A percentile compares a stretch with the other conserved stretches of the same genome.
Evolutionary conservation across 495 filamentous ascomycete genomes (phyloP).

Genomic region (Lasiosphaeria miniovina): DNA sequence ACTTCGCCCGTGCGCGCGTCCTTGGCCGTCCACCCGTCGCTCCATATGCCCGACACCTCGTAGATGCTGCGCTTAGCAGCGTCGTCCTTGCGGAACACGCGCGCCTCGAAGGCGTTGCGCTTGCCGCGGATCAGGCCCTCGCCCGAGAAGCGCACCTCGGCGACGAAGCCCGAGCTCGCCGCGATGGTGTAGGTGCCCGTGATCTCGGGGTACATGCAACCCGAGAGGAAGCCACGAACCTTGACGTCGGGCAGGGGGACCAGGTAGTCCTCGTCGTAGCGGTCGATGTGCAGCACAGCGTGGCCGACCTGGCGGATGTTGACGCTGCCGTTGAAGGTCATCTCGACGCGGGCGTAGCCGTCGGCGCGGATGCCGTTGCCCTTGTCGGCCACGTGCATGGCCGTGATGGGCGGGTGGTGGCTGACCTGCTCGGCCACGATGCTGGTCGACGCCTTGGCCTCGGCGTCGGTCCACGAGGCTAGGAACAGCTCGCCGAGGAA

Average conservation of each 20-base stretch:
- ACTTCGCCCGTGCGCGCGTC: conserved; percentile 32
- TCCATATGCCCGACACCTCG: conserved; percentile 39
- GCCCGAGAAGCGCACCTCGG: conserved; percentile 39
- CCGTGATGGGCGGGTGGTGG: conserved; percentile 86
- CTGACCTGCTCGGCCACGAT: conserved; percentile 54
- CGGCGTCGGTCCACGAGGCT: conserved; percentile 71
- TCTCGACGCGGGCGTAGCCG: conserved; percentile 87
- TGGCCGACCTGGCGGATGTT: conserved; percentile 83
- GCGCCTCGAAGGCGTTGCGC: conserved; percentile 34
- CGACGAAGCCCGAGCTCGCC: conserved; percentile 33
- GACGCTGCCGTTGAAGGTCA: conserved; percentile 74
- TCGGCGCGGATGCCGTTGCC: conserved; percentile 72
- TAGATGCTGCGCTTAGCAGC: conserved; percentile 24
- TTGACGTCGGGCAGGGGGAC: conserved; percentile 44
- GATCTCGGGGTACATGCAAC: conserved; percentile 43
- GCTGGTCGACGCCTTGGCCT: conserved; percentile 68
- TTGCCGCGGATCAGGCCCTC: conserved; percentile 35
- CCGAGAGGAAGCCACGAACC: conserved; percentile 42
- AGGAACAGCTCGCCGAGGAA: conserved; percentile 44
- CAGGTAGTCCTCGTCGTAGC: conserved; percentile 49
- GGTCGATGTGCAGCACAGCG: conserved; percentile 51
- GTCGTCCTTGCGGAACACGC: conserved; percentile 22
- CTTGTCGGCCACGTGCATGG: conserved; percentile 73
- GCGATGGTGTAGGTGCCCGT: conserved; percentile 36
- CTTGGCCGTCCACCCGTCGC: conserved; percentile 37